Percentiles rank a stretch among this genome's conserved stretches.
Evolutionary conservation across 106 monocot species (phyloP).

Genomic region (Vanilla planifolia): DNA sequence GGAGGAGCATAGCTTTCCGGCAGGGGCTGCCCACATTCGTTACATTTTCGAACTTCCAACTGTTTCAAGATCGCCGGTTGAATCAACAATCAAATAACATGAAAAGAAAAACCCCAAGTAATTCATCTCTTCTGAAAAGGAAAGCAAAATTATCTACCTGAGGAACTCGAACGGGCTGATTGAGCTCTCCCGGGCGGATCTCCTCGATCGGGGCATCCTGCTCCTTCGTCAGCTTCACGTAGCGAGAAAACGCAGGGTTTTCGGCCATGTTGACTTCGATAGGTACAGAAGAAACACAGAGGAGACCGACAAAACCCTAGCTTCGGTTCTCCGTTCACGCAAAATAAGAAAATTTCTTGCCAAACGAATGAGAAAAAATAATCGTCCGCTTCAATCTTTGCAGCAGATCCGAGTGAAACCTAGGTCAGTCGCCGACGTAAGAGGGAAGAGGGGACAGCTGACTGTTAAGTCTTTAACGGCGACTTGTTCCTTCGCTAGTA

Average conservation of each 20-base stretch:
- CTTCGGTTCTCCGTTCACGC: too few species aligned
- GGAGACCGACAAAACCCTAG: too few species aligned
- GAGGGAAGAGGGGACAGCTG: too few species aligned
- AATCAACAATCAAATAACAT: constrained; percentile 1
- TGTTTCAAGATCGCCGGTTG: constrained; percentile 12
- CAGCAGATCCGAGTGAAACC: too few species aligned
- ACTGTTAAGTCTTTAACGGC: too few species aligned
- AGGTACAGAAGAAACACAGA: background rate
- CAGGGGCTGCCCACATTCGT: constrained; percentile 74
- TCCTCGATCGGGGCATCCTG: constrained; percentile 20
- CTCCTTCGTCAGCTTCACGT: constrained; percentile 77
- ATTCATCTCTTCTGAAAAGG: background rate
- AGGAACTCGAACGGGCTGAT: constrained; percentile 25
- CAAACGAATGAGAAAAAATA: too few species aligned
- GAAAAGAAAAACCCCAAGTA: background rate
- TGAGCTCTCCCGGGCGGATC: constrained; percentile 24
- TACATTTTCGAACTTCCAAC: constrained; percentile 62
- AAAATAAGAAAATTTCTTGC: too few species aligned
- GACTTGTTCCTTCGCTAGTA: too few species aligned
- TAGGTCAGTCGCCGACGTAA: too few species aligned
- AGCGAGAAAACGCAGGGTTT: constrained; percentile 29
- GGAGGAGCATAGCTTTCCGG: constrained; percentile 78
- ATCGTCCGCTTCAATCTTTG: too few species aligned
- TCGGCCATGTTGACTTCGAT: background rate
- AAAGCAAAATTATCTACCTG: constrained; percentile 5